Conservation (phyloP, 2,329 filamentous ascomycete genomes). For the Neonectria sp. region DNA sequence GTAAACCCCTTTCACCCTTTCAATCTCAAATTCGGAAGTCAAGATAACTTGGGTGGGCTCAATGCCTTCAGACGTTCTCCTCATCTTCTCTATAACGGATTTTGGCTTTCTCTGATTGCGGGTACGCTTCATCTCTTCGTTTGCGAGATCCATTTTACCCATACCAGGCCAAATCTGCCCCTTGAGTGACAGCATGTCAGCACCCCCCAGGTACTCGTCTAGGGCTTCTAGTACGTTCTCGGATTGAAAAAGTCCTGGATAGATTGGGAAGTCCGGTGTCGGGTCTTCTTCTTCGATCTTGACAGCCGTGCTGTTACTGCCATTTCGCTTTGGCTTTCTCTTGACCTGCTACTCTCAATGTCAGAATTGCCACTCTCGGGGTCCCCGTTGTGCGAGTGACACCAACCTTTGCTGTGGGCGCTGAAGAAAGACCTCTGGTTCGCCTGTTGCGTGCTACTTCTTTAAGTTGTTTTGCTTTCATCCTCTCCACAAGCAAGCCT, state of each 20-base stretch:
- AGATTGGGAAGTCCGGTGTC: constrained; percentile 45
- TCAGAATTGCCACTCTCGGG: constrained; percentile 24
- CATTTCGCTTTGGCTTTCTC: constrained; percentile 49
- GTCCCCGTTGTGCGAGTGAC: neutral
- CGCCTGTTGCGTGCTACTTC: constrained; percentile 69
- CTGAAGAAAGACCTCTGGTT: constrained; percentile 42
- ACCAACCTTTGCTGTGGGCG: constrained; percentile 41
- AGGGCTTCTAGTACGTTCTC: constrained; percentile 48
- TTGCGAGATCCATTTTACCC: constrained; percentile 86
- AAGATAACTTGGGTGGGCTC: constrained; percentile 77
- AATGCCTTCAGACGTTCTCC: constrained; percentile 74
- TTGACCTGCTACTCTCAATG: constrained; percentile 43
- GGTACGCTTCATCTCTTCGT: constrained; percentile 79
- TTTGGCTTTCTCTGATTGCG: constrained; percentile 84
- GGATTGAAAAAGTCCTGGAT: constrained; percentile 48
- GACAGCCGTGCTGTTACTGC: constrained; percentile 35
- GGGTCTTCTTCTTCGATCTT: constrained; percentile 51
- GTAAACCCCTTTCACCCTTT: constrained; percentile 71
- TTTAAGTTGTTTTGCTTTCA: constrained; percentile 82
- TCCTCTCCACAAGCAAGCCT: constrained; percentile 81
- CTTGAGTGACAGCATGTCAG: constrained; percentile 68
- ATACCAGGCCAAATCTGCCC: constrained; percentile 84
- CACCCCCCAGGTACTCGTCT: constrained; percentile 45
- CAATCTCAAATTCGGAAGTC: constrained; percentile 64
- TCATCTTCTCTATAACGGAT: constrained; percentile 78